Conservation (phyloP, 2,329 filamentous ascomycete species). For the Anisogramma anomala region DNA sequence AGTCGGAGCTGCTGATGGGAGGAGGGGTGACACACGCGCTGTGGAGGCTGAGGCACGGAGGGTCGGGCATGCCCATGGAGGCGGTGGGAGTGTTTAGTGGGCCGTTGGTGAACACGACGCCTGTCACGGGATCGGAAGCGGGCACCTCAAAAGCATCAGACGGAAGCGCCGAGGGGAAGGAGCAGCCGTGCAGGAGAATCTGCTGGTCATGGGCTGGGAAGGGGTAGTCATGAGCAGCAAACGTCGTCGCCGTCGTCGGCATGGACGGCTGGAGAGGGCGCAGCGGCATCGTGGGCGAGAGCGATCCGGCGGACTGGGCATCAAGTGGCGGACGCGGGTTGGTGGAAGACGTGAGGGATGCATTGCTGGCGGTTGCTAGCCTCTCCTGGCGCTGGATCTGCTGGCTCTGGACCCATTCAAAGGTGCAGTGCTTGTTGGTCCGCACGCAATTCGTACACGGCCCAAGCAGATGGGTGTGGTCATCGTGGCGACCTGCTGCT, state of each 20-base stretch:
- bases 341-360: neutral
- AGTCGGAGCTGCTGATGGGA: neutral
- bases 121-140: neutral
- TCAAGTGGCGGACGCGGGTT: neutral
- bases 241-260: neutral
- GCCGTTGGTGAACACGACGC: neutral
- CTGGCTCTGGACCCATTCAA: slow-evolving; percentile 15
- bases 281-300: slow-evolving; percentile 1
- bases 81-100: neutral
- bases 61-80: neutral
- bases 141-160: neutral
- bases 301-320: neutral
- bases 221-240: neutral
- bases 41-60: neutral
- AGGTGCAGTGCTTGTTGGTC: slow-evolving; percentile 15
- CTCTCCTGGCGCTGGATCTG: slow-evolving; percentile 9
- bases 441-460: slow-evolving; percentile 14
- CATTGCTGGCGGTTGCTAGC: slow-evolving; percentile 1
- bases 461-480: slow-evolving; percentile 7
- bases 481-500: slow-evolving; percentile 6
- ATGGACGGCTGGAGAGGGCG: slow-evolving; percentile 6
- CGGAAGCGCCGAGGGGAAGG: neutral
- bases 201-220: slow-evolving; percentile 1
- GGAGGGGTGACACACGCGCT: neutral
- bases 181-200: slow-evolving; percentile 1